Percentiles rank a stretch among this genome's conserved stretches.
Conservation (phyloP, 352 stramenopile species). For the Globisporangium viniferum region DNA sequence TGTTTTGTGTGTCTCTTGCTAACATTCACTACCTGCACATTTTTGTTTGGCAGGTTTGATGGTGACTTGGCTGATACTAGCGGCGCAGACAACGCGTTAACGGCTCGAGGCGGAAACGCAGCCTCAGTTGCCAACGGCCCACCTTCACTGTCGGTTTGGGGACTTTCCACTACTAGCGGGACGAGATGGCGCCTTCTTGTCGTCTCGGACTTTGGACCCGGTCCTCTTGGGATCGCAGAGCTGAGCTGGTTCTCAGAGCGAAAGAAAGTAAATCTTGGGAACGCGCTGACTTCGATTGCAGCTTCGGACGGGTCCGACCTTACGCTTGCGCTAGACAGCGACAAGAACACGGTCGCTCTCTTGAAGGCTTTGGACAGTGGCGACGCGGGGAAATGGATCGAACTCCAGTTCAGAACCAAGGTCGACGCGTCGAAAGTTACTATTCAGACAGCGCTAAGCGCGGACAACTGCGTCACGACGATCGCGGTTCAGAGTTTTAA, state of each 20-base stretch:
- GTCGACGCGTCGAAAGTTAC: constrained; percentile 31
- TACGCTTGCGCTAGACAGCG: constrained; percentile 19
- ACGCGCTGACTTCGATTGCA: constrained; percentile 1
- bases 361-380: constrained; percentile 7
- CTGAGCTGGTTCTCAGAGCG: constrained; percentile 28
- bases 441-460: constrained; percentile 18
- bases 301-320: constrained; percentile 24
- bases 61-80: constrained; percentile 3
- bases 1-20: not conserved
- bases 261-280: constrained; percentile 18
- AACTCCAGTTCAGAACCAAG: constrained; percentile 20
- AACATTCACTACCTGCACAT: not conserved
- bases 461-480: constrained; percentile 18
- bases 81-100: not conserved
- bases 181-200: constrained; percentile 22
- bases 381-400: constrained; percentile 24
- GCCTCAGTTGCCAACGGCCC: not conserved
- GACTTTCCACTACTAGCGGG: not conserved
- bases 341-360: constrained; percentile 23
- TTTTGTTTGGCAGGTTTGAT: constrained; percentile 4
- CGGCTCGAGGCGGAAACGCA: not conserved
- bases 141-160: constrained; percentile 1
- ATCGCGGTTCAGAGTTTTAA: constrained; percentile 30
- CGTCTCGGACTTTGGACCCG: constrained; percentile 16
- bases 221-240: constrained; percentile 26